phyloP scores from a whole-genome alignment of 805 yeast genomes.

The Metschnikowia santaceciliae region DNA sequence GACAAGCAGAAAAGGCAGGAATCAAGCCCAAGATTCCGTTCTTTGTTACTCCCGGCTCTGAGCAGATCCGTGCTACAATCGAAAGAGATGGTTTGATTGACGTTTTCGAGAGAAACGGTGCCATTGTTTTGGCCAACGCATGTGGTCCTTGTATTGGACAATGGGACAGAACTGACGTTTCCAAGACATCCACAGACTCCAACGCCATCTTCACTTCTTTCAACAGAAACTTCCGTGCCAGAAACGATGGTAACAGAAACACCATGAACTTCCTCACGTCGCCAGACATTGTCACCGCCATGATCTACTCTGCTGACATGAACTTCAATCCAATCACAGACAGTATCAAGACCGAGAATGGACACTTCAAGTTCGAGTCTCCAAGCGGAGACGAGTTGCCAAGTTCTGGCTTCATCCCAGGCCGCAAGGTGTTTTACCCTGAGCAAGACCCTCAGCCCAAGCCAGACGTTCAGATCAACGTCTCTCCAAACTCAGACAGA shows the following conservation, averaged over 20 bases:
- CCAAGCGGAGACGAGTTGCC: slow-evolving; percentile 88
- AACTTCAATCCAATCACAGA: slow-evolving; percentile 90
- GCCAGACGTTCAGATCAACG: slow-evolving; percentile 56
- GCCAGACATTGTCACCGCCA: slow-evolving; percentile 95
- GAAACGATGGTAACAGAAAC: slow-evolving; percentile 97
- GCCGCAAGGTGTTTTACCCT: slow-evolving; percentile 75
- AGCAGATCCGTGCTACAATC: slow-evolving; percentile 94
- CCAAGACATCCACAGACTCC: slow-evolving; percentile 57
- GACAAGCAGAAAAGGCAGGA: slow-evolving; percentile 83
- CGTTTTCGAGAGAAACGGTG: slow-evolving; percentile 82
- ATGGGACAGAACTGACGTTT: slow-evolving; percentile 90
- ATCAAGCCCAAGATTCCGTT: slow-evolving; percentile 86
- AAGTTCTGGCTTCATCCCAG: slow-evolving; percentile 66
- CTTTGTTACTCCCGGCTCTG: slow-evolving; percentile 97
- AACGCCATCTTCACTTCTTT: slow-evolving; percentile 95
- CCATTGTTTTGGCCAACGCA: slow-evolving; percentile 90
- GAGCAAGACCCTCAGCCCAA: slow-evolving; percentile 62
- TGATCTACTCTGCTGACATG: slow-evolving; percentile 92
- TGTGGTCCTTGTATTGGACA: slow-evolving; percentile 99
- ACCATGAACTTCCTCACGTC: slow-evolving; percentile 98
- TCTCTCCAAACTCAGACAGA: slow-evolving; percentile 88
- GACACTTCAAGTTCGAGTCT: slow-evolving; percentile 75
- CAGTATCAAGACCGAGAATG: slow-evolving; percentile 65
- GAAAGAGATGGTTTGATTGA: slow-evolving; percentile 90
- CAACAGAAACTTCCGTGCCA: slow-evolving; percentile 95